Base-by-base conservation (phyloP, 2,329 filamentous ascomycete genomes). In the Aspergillus caelatus region DNA sequence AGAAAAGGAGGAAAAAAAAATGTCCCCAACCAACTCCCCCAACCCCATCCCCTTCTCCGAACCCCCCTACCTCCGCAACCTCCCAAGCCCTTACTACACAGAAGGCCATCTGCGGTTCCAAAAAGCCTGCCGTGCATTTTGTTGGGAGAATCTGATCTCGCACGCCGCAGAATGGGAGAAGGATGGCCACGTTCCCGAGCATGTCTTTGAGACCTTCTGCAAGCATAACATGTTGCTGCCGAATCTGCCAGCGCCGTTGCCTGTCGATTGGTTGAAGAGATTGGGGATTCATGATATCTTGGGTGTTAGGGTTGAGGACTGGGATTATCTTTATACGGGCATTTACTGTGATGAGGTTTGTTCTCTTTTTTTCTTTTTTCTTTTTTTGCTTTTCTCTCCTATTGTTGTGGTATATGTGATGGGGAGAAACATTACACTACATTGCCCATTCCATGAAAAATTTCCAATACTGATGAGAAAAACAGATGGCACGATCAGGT, bases 61-160 rank as follows among this genome's bases (percentile, higher is more conserved):
- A 70, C 91, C 91, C 1, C 85, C 90, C 1, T 93, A 89, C 79
- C 83, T 93, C 54, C 82, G 82, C 69, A 89, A 89, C 58, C 81
- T 92, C 3, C 91, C 90, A 0, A 91, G 88, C 0, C 87, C 90
- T 14, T 91, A 92, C 79, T 91, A 91, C 79, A 88, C 85, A 28
- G 81, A 85, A 3, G 86, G 87, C 4, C 90, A 93, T 73, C 80
- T 82, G 16, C 80, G 79, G 72, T 92, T 88, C 82, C 90, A 93
- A 74, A 86, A 87, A 73, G 86, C 85, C 66, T 89, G 88, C 72
- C 88, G 89, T 41, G 84, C 82, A 7, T 92, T 92, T 74, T 81
- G 91, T 53, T 82, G 85, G 57, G 82, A 90, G 69, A 80, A 92
- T 70, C 79, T 93, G 7, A 79, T 85, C 57, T 81, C 84, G 41